Evolutionary conservation across 2,329 filamentous ascomycete genomes (phyloP).

Genomic region (Ceratocystis ficicola): DNA sequence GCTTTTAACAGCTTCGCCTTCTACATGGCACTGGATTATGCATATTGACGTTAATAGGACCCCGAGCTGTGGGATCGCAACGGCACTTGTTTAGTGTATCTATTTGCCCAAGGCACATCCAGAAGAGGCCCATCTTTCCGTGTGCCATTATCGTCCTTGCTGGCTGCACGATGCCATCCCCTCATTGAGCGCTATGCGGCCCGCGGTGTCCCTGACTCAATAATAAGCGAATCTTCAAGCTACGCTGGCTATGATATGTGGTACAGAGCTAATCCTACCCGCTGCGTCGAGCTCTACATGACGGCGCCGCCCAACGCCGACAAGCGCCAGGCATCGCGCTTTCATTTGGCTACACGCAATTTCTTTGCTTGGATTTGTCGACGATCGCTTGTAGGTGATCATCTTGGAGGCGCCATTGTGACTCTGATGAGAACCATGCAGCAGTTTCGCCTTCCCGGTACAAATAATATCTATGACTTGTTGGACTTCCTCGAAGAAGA

Average conservation of each 20-base stretch:
- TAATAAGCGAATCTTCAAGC: conserved; percentile 11
- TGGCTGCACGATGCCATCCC: conserved; percentile 46
- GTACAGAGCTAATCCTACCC: conserved; percentile 27
- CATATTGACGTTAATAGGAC: conserved; percentile 40
- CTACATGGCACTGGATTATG: conserved; percentile 1
- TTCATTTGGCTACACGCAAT: conserved; percentile 60
- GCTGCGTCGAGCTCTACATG: conserved; percentile 52
- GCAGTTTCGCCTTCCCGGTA: conserved; percentile 43
- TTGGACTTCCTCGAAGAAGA: conserved; percentile 54
- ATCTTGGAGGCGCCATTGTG: conserved; percentile 52
- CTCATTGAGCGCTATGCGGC: conserved; percentile 43
- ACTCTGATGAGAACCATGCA: conserved; percentile 53
- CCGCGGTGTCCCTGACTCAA: conserved; percentile 10
- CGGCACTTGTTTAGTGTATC: conserved; percentile 58
- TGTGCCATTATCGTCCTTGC: conserved; percentile 46
- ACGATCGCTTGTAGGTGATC: conserved; percentile 53
- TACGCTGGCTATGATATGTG: conserved; percentile 29
- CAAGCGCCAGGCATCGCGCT: conserved; percentile 44
- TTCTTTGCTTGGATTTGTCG: conserved; percentile 60
- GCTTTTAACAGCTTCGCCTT: conserved; percentile 17
- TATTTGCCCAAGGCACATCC: conserved; percentile 55
- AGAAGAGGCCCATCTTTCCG: conserved; percentile 55
- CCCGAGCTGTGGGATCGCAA: conserved; percentile 55
- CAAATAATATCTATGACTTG: conserved; percentile 49
- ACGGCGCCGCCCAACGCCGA: conserved; percentile 46